Conservation (phyloP, 2,329 filamentous ascomycete species). For the Thelonectria blattea region DNA sequence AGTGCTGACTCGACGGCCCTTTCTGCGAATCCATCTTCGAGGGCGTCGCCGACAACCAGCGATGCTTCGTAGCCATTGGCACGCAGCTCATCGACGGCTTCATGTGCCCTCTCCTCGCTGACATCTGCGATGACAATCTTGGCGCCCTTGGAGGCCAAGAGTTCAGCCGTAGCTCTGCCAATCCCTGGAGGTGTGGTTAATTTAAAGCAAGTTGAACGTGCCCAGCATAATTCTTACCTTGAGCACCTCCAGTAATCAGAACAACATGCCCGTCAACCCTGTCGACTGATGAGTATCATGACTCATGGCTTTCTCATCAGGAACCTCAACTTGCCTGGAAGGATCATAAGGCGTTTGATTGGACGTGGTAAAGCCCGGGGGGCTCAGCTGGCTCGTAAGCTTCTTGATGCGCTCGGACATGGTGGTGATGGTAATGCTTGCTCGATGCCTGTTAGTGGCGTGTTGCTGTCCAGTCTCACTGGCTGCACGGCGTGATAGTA, state of each 20-base stretch:
- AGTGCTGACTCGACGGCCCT: neutral
- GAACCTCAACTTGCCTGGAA: neutral
- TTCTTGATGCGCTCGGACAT: conserved; percentile 1
- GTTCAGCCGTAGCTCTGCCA: neutral
- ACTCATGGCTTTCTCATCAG: neutral
- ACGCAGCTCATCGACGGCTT: neutral
- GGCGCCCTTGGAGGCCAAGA: conserved; percentile 1
- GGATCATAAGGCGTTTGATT: neutral
- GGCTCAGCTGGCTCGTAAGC: neutral
- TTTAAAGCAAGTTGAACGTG: too few species aligned
- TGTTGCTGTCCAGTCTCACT: neutral
- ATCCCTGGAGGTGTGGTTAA: neutral
- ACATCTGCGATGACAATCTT: conserved; percentile 8
- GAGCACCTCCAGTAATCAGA: conserved; percentile 4
- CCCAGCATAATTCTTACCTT: neutral
- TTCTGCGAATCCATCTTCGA: neutral
- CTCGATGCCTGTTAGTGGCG: neutral
- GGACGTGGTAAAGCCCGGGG: neutral
- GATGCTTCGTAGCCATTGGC: neutral
- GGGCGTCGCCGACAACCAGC: neutral
- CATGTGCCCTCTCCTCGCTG: neutral
- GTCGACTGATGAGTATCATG: neutral
- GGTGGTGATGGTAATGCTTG: neutral
- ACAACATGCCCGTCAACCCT: conserved; percentile 1
- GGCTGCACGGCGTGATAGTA: neutral